Base-by-base conservation (phyloP, 1,284 basidiomycete genomes). In the Meira miltonrushii region DNA sequence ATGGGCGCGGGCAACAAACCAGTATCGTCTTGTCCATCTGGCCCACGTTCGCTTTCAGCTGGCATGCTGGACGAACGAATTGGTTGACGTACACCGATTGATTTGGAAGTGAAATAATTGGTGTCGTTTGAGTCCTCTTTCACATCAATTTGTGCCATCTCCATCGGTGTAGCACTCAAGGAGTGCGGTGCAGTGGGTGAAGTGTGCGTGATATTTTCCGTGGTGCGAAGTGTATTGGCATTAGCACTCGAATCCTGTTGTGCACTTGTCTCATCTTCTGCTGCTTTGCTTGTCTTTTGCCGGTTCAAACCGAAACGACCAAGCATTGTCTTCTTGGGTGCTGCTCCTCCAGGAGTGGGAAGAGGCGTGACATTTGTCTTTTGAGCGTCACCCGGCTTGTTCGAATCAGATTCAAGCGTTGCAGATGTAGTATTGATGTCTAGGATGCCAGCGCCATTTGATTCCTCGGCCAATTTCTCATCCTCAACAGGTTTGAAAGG, bases 1-100 rank as follows among this genome's bases (percentile, higher is more conserved):
- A 33, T 33, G 8, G 28, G 28, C 8, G 63, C 58, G 23, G 61
- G 61, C 38, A 65, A 62, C 2, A 53, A n/a, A 12, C 55, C 43
- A 33, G 28, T 4, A 33, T 3, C 28, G 3, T 33, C 28, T 33
- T n/a, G n/a, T n/a, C 28, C 28, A 4, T 33, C 28, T 33, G 28
- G 8, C 28, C 28, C 8, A 50, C 11, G 55, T 55, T 59, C 64
- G 60, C 5, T 39, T 25, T 55, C 17, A 17, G 46, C 53, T 39
- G 23, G 56, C 53, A 21, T 56, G 55, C 51, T 59, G 46, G 44
- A 23, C 39, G 8, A 40, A 40, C 15, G 64, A 59, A 44, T 57
- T 61, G 56, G 64, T 54, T 51, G 59, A 54, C 13, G 55, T 57
- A 13, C 58, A 48, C 6, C 52, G 41, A 17, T 25, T 2, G 19